Base-by-base conservation (phyloP, 441 rosid genomes). In the Gossypium aridum region DNA sequence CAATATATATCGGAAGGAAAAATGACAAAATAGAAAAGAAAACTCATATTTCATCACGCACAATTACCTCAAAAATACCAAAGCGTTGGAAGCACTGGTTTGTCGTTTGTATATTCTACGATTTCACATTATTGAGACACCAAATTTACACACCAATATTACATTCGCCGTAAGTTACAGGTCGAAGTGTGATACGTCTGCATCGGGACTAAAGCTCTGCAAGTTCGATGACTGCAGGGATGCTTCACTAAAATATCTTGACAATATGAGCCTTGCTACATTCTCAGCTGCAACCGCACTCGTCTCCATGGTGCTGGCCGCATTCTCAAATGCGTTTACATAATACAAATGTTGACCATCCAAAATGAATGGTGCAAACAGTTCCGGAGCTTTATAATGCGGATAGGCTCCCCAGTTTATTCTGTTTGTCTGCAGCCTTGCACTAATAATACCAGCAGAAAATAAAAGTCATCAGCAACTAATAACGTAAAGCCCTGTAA, bases 371-470 rank as follows among this genome's bases (percentile, higher is more conserved):
- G 96, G 99, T 19, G 99, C 96, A 34, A 90, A 94, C 22, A 84
- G 90, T 83, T 92, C 94, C 1, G 97, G 97, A 3, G 97, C 94
- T n/a, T 82, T 77, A 77, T 88, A 92, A 78, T 85, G 89, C 4
- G 99, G 99, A 83, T 95, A 95, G n/a, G 99, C 99, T 5, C 85
- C 97, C 97, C 99, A 95, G 79, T 92, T 64, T 71, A 92, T 89
- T 47, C 82, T 83, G 74, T 87, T 17, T 0, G 93, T 91, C 78
- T 91, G 92, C 79, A 80, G 80, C 85, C 96, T 86, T 60, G 0
- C 78, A 56, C 97, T 92, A 79, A 64, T 63, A 72, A 47, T 19
- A 43, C 67, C 54, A 74, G 57, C 53, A 74, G 59, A 45, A 74
- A 34, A 63, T 13, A 19, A 16, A 55, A 13, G 22, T 5, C 39